Conservation (phyloP, 1,284 basidiomycete genomes). For the Leucocoprinus gongylophorus region DNA sequence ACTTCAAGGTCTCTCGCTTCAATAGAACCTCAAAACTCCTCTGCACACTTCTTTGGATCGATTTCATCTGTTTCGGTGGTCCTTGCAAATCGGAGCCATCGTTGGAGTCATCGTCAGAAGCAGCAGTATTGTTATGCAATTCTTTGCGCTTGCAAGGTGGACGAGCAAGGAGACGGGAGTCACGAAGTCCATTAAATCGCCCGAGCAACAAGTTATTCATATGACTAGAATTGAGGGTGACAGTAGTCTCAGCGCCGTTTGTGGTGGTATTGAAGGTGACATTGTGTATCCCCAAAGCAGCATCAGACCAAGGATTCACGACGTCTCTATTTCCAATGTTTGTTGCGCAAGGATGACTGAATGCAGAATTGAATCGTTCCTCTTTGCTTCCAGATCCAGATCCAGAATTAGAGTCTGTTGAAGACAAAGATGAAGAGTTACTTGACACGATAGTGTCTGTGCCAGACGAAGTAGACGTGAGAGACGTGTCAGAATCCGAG, state of each 20-base stretch:
- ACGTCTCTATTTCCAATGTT: background rate
- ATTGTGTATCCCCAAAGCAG: too few relatives aligned
- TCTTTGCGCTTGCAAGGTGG: slow-evolving; percentile 7
- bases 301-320: background rate
- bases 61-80: slow-evolving; percentile 4
- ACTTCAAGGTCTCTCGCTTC: slow-evolving; percentile 8
- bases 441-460: background rate
- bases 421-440: background rate
- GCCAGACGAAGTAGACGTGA: background rate
- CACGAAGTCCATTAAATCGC: slow-evolving; percentile 7
- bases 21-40: slow-evolving; percentile 7
- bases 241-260: too few relatives aligned
- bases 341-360: background rate
- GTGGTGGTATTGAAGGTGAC: too few relatives aligned
- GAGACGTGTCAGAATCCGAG: slow-evolving; percentile 7
- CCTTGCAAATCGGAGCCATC: slow-evolving; percentile 7
- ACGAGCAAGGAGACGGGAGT: slow-evolving; percentile 3
- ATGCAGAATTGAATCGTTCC: background rate
- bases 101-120: background rate
- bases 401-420: background rate
- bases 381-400: background rate
- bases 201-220: background rate
- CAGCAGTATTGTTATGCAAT: background rate
- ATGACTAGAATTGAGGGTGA: background rate
- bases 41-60: background rate